Evolutionary conservation across 768 basidiomycete species (phyloP).

Genomic region (Boletus fagicola): DNA sequence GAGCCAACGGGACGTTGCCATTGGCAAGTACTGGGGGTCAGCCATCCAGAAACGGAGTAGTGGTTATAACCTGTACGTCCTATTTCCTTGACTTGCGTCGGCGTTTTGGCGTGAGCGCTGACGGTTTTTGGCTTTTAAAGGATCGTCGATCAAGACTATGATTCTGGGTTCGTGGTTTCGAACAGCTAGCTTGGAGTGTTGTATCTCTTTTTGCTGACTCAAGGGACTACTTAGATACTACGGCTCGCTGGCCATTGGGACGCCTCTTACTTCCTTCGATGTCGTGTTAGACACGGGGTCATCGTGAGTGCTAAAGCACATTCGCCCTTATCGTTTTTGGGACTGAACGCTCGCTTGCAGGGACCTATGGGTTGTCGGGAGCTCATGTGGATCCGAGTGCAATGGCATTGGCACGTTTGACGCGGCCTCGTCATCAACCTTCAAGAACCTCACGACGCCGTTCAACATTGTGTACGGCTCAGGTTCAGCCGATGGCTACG

Average conservation of each 20-base stretch:
- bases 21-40: conserved; percentile 46
- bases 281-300: conserved; percentile 55
- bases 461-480: conserved; percentile 50
- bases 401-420: conserved; percentile 32
- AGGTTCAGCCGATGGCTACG: conserved; percentile 47
- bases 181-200: neutral
- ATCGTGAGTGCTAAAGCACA: conserved; percentile 20
- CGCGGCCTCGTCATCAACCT: conserved; percentile 36
- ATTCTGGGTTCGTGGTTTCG: conserved; percentile 51
- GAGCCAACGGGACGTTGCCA: conserved; percentile 40
- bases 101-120: neutral
- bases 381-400: conserved; percentile 34
- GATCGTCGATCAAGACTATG: conserved; percentile 59
- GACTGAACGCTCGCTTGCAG: conserved; percentile 21
- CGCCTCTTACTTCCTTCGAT: conserved; percentile 45
- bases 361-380: conserved; percentile 51
- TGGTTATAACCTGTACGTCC: conserved; percentile 53
- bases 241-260: conserved; percentile 43
- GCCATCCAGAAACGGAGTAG: conserved; percentile 39
- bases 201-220: neutral
- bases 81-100: neutral
- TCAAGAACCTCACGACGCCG: conserved; percentile 33
- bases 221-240: conserved; percentile 29
- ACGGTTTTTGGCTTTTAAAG: conserved; percentile 33
- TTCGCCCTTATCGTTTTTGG: neutral